Evolutionary conservation across 192 early-diverging fungal genomes (phyloP).

Genomic region (Backusella mclennaniae): DNA sequence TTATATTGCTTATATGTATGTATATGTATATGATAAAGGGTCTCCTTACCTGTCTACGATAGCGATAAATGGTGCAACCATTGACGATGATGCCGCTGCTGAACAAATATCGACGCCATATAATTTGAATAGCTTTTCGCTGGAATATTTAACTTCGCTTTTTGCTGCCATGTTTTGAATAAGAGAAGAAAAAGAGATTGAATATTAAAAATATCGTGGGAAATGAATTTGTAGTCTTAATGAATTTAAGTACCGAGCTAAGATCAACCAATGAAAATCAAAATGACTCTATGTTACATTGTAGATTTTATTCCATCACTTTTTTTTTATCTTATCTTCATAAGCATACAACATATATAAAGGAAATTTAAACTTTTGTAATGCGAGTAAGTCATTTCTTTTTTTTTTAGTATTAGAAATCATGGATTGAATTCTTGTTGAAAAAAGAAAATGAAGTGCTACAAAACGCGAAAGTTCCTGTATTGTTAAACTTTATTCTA

Average conservation of each 20-base stretch:
- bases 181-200: background rate
- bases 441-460: background rate
- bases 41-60: constrained; percentile 43
- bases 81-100: constrained; percentile 33
- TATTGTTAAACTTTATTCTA: background rate
- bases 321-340: constrained; percentile 3
- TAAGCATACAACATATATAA: background rate
- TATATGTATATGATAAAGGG: background rate
- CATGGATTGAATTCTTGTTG: background rate
- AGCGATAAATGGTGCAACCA: constrained; percentile 44
- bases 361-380: background rate
- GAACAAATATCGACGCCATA: constrained; percentile 38
- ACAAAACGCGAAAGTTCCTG: background rate
- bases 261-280: background rate
- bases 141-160: background rate
- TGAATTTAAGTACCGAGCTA: background rate
- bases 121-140: background rate
- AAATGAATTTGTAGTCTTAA: background rate
- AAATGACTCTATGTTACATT: background rate
- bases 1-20: background rate
- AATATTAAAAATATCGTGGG: background rate
- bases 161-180: background rate
- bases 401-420: background rate
- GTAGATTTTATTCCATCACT: background rate
- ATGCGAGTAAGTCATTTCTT: background rate